These are phyloP conservation scores for Teunomyces barrocoloradensis DNA, from an alignment of 805 yeast genomes.

Conservation along the genomic window DNA sequence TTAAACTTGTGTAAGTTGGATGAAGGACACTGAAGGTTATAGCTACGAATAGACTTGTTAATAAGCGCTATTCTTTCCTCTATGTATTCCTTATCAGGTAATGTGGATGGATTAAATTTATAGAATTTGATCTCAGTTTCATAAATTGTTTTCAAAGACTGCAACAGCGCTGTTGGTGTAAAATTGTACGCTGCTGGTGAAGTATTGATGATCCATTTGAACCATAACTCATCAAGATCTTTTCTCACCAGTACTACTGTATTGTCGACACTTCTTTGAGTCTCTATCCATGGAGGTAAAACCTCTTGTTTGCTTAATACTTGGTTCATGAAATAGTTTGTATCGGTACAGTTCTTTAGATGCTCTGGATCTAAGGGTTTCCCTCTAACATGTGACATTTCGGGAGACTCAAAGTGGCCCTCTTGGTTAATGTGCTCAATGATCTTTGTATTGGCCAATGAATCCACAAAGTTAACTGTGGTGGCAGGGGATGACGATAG, in stretches of 20 bases:
- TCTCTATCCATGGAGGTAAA: constrained; percentile 88
- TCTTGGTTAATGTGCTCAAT: constrained; percentile 63
- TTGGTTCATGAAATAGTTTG: constrained; percentile 71
- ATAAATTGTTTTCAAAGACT: constrained; percentile 1
- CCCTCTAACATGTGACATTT: constrained; percentile 52
- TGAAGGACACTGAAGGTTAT: constrained; percentile 41
- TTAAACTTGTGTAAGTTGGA: constrained; percentile 38
- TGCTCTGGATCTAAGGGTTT: constrained; percentile 52
- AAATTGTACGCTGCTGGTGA: constrained; percentile 6
- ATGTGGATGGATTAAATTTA: background rate
- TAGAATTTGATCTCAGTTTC: background rate
- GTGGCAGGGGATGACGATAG: constrained; percentile 39
- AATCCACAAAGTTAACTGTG: constrained; percentile 51
- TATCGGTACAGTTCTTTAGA: constrained; percentile 62
- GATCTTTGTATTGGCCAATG: constrained; percentile 73
- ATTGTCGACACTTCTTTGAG: constrained; percentile 54
- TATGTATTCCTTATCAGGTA: constrained; percentile 16
- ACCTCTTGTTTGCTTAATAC: constrained; percentile 74
- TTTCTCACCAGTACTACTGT: constrained; percentile 49
- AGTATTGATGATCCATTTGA: constrained; percentile 11
- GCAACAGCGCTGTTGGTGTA: background rate
- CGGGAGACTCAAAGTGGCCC: constrained; percentile 64
- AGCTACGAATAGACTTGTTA: constrained; percentile 28
- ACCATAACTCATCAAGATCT: constrained; percentile 32
- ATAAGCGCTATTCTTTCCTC: constrained; percentile 20